These are phyloP conservation scores for Talaromyces thailandensis DNA, from an alignment of 495 filamentous ascomycete genomes.

Conservation along the genomic window DNA sequence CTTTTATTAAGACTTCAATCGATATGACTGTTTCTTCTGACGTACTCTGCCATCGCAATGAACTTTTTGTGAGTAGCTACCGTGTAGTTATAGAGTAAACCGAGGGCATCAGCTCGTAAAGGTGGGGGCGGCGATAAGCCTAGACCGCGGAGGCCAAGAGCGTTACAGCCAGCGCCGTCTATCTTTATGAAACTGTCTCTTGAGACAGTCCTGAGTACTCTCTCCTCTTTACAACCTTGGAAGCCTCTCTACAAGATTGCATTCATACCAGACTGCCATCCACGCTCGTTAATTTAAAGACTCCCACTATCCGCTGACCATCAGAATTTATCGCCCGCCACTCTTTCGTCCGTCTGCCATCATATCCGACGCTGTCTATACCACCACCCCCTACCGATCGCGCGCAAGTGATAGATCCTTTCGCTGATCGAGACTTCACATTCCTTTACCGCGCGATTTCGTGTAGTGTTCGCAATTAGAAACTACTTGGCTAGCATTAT, in stretches of 20 bases:
- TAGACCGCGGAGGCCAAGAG: not conserved
- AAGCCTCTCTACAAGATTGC: not conserved
- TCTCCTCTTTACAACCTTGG: not conserved
- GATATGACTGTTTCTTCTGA: too few relatives aligned
- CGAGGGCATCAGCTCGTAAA: not conserved
- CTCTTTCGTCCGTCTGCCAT: not conserved
- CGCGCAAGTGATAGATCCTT: not conserved
- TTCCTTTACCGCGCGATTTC: not conserved
- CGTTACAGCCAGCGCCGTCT: not conserved
- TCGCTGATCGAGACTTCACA: not conserved
- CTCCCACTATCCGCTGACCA: not conserved
- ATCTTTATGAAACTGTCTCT: not conserved
- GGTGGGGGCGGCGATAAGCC: not conserved
- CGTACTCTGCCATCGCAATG: too few relatives aligned
- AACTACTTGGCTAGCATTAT: too few relatives aligned
- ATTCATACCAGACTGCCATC: too few relatives aligned
- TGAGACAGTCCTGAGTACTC: too few relatives aligned
- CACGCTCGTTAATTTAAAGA: not conserved
- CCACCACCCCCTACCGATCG: not conserved
- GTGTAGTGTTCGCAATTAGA: not conserved
- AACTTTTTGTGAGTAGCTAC: not conserved
- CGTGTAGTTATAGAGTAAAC: too few relatives aligned
- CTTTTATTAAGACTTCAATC: too few relatives aligned
- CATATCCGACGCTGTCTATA: not conserved
- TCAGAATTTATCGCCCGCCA: not conserved